Evolutionary conservation across 805 yeast species (phyloP), one percentile per base, ranked within the genome.

Genomic region (Cyberlindnera mrakii): DNA sequence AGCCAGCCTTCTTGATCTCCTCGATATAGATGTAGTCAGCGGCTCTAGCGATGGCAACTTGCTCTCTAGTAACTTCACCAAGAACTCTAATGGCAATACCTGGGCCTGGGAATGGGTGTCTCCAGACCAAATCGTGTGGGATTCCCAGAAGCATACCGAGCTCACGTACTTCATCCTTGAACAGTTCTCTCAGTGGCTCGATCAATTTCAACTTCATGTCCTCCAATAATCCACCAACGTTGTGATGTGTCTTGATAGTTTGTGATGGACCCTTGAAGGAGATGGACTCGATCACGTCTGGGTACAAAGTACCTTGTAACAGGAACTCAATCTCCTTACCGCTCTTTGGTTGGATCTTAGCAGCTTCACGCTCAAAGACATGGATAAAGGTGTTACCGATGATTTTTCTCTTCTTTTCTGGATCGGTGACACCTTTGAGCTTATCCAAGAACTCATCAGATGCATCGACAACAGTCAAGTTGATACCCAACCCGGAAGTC

Each of bases 41-140:
- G 65, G 88, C 91, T 71, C 98, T 85, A 36, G 98, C 99, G 63
- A 93, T 93, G 63, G 80, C 91, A 45, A 93, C 93, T 72, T 93
- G 99, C 53, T 74, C 80, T 54, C 80, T 85, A 46, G 96, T 86
- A 51, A 93, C 98, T 72, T 91, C 98, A 57, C 99, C 99, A 39
- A 93, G 74, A 44, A 93, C 95, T 71, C 99, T 84, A 66, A 93
- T 93, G 56, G 97, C 99, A 63, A 93, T 85, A 74, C 99, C 99
- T 65, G 99, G 99, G 64, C 99, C 99, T 59, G 99, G 99, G 95
- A 93, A 93, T 45, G 99, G 99, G 66, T 93, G 99, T 77, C 99
- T 87, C 98, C 98, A 91, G 54, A 93, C 98, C 57, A 93, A 77
- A 58, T 93, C 98, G 63, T 87, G 93, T 30, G 97, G 95, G 58